Percentiles rank a stretch among this genome's conserved stretches.
phyloP scores from a whole-genome alignment of 129 eudicot species.

The Helianthus tuberosus region DNA sequence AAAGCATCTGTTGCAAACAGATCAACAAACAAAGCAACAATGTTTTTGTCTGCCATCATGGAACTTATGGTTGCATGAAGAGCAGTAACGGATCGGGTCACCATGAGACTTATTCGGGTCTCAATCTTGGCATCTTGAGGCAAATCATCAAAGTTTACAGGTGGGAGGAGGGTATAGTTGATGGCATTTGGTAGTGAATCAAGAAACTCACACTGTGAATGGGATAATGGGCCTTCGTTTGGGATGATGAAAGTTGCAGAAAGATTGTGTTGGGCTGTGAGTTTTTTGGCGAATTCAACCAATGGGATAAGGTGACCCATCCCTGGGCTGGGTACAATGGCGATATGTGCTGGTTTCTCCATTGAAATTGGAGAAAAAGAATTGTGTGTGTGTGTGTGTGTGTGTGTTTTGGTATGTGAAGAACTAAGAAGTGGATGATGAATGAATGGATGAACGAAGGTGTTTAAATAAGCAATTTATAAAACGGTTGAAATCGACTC shows the following conservation, averaged over 20 bases:
- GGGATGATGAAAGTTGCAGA: slow-evolving; percentile 55
- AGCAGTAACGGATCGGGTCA: slow-evolving; percentile 37
- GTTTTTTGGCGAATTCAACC: slow-evolving; percentile 50
- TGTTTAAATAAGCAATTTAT: neutral
- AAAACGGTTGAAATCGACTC: no score
- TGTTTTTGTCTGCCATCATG: neutral
- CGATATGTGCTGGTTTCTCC: no score
- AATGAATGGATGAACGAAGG: neutral
- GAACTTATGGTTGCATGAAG: slow-evolving; percentile 30
- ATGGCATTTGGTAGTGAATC: slow-evolving; percentile 46
- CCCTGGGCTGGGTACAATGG: no score
- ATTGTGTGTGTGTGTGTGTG: no score
- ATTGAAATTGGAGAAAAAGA: no score
- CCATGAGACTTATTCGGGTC: slow-evolving; percentile 42
- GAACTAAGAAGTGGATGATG: slow-evolving; percentile 7
- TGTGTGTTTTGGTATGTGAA: neutral
- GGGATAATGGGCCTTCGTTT: slow-evolving; percentile 42
- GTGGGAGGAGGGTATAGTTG: slow-evolving; percentile 45
- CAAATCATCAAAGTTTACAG: slow-evolving; percentile 44
- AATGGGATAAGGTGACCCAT: slow-evolving; percentile 75
- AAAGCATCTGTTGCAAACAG: slow-evolving; percentile 55
- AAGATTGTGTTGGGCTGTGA: slow-evolving; percentile 25
- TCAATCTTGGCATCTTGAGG: slow-evolving; percentile 38
- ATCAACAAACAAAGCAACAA: slow-evolving; percentile 48
- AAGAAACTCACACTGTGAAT: slow-evolving; percentile 41